Percentiles rank a stretch among this genome's conserved stretches.
phyloP scores from a whole-genome alignment of 2,329 filamentous ascomycete genomes.

The Alternaria consortialis region DNA sequence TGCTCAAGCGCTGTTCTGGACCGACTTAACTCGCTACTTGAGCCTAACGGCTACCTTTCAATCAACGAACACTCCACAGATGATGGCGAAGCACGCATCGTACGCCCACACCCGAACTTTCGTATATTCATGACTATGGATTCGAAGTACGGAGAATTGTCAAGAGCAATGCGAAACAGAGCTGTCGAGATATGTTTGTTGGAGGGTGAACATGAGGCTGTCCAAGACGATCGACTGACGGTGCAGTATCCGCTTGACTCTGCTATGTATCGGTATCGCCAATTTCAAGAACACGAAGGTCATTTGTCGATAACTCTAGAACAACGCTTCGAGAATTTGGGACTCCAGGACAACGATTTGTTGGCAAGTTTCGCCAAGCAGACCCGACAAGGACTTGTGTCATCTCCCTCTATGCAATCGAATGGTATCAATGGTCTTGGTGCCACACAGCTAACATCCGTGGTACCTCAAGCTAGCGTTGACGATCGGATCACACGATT shows the following conservation, averaged over 20 bases:
- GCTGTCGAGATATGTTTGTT: constrained; percentile 85
- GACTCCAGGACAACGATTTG: constrained; percentile 39
- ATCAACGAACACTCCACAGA: constrained; percentile 92
- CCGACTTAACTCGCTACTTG: constrained; percentile 90
- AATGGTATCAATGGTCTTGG: constrained; percentile 10
- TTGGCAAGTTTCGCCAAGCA: constrained; percentile 46
- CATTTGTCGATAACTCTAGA: constrained; percentile 22
- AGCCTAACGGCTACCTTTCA: constrained; percentile 85
- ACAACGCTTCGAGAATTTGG: constrained; percentile 49
- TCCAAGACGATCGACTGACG: background rate
- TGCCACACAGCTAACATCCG: constrained; percentile 1
- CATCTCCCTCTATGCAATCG: background rate
- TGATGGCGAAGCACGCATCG: constrained; percentile 80
- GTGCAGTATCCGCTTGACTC: constrained; percentile 50
- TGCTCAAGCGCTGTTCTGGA: constrained; percentile 96
- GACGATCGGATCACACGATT: constrained; percentile 23
- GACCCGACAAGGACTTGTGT: constrained; percentile 24
- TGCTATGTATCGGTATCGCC: constrained; percentile 51
- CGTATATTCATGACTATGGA: constrained; percentile 95
- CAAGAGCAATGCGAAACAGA: constrained; percentile 94
- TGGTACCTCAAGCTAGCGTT: background rate
- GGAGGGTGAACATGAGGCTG: constrained; percentile 18
- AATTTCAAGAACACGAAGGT: constrained; percentile 28
- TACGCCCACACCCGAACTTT: constrained; percentile 86
- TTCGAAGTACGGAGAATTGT: constrained; percentile 89